These are phyloP conservation scores for Coniochaeta sp. DNA, from an alignment of 2,329 filamentous ascomycete species.

Conservation along the genomic window DNA sequence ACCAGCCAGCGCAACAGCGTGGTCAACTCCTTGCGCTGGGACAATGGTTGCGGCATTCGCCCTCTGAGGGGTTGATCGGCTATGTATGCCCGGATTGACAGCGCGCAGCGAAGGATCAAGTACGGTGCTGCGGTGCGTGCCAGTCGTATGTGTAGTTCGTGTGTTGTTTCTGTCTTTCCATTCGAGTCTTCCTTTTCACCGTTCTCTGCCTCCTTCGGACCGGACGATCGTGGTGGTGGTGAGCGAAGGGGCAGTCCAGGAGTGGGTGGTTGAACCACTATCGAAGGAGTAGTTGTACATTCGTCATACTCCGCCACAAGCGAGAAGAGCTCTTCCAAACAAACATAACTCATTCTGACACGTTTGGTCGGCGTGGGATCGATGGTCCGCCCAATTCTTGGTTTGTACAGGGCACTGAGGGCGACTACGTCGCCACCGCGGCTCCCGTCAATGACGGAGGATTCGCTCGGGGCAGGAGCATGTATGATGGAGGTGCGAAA, in stretches of 20 bases:
- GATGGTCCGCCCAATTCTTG: slow-evolving; percentile 65
- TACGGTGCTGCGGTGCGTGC: slow-evolving; percentile 72
- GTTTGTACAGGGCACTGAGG: slow-evolving; percentile 53
- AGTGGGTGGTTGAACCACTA: slow-evolving; percentile 35
- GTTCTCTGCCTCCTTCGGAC: slow-evolving; percentile 13
- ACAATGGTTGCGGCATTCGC: slow-evolving; percentile 78
- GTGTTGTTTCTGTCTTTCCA: slow-evolving; percentile 10
- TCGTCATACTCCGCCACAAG: slow-evolving; percentile 49
- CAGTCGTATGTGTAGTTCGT: slow-evolving; percentile 46
- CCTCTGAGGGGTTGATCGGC: slow-evolving; percentile 88
- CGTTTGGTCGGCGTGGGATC: slow-evolving; percentile 58
- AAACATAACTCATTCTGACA: slow-evolving; percentile 68
- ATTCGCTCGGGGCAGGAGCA: slow-evolving; percentile 46
- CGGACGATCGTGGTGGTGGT: slow-evolving; percentile 6
- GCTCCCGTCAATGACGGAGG: slow-evolving; percentile 45
- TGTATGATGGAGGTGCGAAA: slow-evolving; percentile 82
- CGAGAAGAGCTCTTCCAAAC: slow-evolving; percentile 70
- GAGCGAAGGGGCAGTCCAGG: slow-evolving; percentile 18
- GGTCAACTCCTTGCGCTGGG: slow-evolving; percentile 70
- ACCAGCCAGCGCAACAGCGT: slow-evolving; percentile 63
- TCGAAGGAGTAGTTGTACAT: slow-evolving; percentile 22
- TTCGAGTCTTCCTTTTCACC: not conserved
- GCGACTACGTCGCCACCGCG: slow-evolving; percentile 36
- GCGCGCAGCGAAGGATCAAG: slow-evolving; percentile 71
- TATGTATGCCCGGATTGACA: slow-evolving; percentile 77